phyloP scores from a whole-genome alignment of 805 yeast genomes.

The Metschnikowia lunata region DNA sequence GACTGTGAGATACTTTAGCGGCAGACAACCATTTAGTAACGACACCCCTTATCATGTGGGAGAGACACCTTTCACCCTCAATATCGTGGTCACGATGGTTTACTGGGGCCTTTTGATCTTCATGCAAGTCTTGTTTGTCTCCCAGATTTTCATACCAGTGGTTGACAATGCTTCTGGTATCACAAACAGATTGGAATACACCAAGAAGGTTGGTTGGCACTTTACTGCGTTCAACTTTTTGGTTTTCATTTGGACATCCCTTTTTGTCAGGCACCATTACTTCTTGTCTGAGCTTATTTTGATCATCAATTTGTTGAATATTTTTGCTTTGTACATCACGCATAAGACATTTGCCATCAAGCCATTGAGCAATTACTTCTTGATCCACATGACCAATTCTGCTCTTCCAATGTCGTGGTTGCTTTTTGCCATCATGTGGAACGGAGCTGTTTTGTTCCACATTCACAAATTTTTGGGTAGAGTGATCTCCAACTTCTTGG shows the following conservation, averaged over 20 bases:
- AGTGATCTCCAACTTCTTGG: constrained; percentile 63
- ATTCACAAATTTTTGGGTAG: constrained; percentile 58
- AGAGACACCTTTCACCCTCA: constrained; percentile 69
- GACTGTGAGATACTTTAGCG: constrained; percentile 52
- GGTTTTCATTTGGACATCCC: constrained; percentile 58
- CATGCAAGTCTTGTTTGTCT: constrained; percentile 49
- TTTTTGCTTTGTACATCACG: constrained; percentile 49
- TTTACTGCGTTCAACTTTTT: constrained; percentile 58
- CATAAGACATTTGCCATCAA: constrained; percentile 57
- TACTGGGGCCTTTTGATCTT: constrained; percentile 57
- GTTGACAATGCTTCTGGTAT: constrained; percentile 14
- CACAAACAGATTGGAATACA: constrained; percentile 21
- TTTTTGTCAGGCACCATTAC: constrained; percentile 58
- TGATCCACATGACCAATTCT: constrained; percentile 60
- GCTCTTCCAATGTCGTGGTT: constrained; percentile 77
- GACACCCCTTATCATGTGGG: constrained; percentile 49
- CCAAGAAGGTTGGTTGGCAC: constrained; percentile 51
- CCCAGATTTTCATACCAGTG: constrained; percentile 40
- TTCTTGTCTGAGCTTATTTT: constrained; percentile 55
- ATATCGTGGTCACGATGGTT: constrained; percentile 42
- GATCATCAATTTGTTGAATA: constrained; percentile 55
- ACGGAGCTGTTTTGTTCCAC: constrained; percentile 73
- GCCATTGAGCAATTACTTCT: constrained; percentile 48
- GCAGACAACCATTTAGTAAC: constrained; percentile 45
- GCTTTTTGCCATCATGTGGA: constrained; percentile 73